Evolutionary conservation across 108 stramenopile genomes (phyloP).

Genomic region (Aurantiochytrium sp.): DNA sequence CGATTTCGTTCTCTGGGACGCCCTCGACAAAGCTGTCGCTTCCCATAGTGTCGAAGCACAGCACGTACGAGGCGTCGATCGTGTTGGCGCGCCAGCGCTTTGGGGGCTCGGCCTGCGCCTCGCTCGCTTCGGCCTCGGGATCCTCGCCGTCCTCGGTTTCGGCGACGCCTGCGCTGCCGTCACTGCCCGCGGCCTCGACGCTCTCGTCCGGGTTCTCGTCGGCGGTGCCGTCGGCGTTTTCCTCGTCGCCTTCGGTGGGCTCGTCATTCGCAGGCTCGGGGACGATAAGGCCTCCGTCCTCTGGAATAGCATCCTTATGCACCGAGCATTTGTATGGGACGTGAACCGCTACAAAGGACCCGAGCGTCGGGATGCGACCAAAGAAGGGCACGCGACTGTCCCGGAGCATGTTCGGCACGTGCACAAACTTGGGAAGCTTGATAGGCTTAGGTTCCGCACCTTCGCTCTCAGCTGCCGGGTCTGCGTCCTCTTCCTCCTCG

Average conservation of each 20-base stretch:
- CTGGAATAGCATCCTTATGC: slow-evolving; percentile 13
- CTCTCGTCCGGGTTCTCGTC: background rate
- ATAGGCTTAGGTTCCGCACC: background rate
- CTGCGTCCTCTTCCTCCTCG: background rate
- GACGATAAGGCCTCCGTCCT: background rate
- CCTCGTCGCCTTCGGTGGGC: background rate
- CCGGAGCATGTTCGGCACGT: background rate
- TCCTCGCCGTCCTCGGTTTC: background rate
- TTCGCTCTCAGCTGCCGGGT: background rate
- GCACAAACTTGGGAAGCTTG: slow-evolving; percentile 3
- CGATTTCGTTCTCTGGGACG: background rate
- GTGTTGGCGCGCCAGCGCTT: slow-evolving; percentile 20
- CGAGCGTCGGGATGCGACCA: slow-evolving; percentile 22
- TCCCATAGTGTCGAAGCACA: slow-evolving; percentile 3
- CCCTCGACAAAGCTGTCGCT: background rate
- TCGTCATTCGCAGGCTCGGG: background rate
- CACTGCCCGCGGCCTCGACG: background rate
- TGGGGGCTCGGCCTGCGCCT: background rate
- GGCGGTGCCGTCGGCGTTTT: too few species aligned
- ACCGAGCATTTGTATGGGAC: background rate
- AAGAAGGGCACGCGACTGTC: background rate
- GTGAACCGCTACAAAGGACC: background rate
- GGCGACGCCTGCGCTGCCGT: background rate
- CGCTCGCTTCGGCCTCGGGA: background rate
- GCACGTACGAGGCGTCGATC: background rate